Evolutionary conservation across 306 rosid genomes (phyloP), one percentile per base, ranked within the genome.

Genomic region (Dryas octopetala): DNA sequence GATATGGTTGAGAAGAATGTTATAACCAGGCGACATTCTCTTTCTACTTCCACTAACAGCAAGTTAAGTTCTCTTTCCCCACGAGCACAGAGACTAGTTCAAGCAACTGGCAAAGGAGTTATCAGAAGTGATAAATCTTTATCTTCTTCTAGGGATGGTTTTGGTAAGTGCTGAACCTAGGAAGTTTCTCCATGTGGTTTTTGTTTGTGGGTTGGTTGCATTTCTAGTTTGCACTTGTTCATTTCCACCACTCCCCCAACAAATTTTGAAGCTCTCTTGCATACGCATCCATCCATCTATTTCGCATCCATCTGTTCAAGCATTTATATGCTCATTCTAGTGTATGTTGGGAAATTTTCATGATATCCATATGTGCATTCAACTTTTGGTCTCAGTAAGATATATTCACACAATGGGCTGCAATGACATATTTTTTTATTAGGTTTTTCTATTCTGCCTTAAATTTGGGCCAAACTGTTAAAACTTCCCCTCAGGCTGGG

Each of bases 41-140:
- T 81, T 65, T 81, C 85, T 40, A 50, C 81, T 15, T 81, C 85
- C 70, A 81, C 85, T 40, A 81, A 81, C 60, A 81, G 69, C 60
- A 71, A 64, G 78, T 14, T 81, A 40, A 76, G 58, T 58, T 71
- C 74, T 38, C 70, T 66, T n/a, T 81, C 85, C 28, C 85, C 85
- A n/a, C 70, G 81, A 53, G 81, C 78, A 49, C 78, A 71, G 15
- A 61, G 55, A 47, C 58, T 76, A 52, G 74, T 61, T 51, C 81
- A 65, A 65, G 40, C 74, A 47, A 59, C 77, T 55, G 81, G 85
- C 26, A 76, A 52, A 65, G 77, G 78, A 64, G 45, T 17, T 7
- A 62, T 81, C 81, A 68, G 65, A 66, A 74, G 66, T 67, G 85
- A 81, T 71, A 70, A 78, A 66, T 76, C 85, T 71, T 71, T 81